Evolutionary conservation across 108 stramenopile species (phyloP), one percentile per base, ranked within the genome.

Genomic region (Aureococcus anophagefferens): DNA sequence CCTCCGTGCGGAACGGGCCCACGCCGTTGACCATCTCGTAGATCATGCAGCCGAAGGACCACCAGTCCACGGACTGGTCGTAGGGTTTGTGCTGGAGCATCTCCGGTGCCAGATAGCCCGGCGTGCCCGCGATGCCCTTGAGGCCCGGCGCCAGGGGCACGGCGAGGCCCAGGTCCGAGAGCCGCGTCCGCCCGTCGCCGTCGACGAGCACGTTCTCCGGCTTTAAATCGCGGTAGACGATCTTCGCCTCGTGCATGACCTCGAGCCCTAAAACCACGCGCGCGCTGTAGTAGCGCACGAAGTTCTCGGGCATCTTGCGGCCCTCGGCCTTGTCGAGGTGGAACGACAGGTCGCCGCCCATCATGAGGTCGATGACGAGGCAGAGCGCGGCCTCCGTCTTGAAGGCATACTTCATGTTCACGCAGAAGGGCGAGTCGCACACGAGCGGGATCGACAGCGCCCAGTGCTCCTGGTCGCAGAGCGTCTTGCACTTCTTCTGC

Each of bases 41-140:
- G 33, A 97, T 71, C 62, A 99, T 88, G 71, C 94, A 88, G 16
- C 96, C 98, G 30, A 89, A 79, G 0, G 93, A 88, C 98, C 98
- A 99, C 73, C 93, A 95, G 82, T 99, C 98, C 15, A 95, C 96
- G 70, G 85, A 92, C 76, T 94, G 93, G 78, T 93, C 92, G 84
- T 99, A 96, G 34, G 95, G 96, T 71, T 87, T 89, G 46, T 91
- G 76, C 31, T 85, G 74, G 59, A 90, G 82, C 40, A 87, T 77
- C 77, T 93, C 92, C 4, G 88, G 88, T 0, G 86, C 86, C 21
- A 88, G 79, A 71, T 87, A 89, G 69, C 87, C 83, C 28, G 87
- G 87, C 25, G 83, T 84, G 17, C 84, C 86, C 28, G 66, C 66
- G 7, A 71, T 40, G 7, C 70, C 70, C 62, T 34, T 28, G 62